phyloP scores from a whole-genome alignment of 73 alveolate species.

The Paramecium pentaurelia region DNA sequence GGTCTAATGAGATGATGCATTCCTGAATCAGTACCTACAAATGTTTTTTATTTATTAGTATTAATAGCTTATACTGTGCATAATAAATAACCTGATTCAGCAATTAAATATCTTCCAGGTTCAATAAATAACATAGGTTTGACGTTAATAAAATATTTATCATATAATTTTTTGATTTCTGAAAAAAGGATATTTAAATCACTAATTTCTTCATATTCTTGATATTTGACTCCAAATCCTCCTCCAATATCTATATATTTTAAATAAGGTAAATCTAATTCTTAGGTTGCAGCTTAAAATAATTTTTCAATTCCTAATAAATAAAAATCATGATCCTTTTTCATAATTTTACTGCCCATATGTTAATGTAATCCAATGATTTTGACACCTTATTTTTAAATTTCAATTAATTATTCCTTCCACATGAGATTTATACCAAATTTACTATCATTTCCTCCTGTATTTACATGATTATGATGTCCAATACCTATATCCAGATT shows the following conservation, averaged over 20 bases:
- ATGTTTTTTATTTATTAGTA: constrained; percentile 12
- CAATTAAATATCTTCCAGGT: constrained; percentile 63
- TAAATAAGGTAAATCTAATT: constrained; percentile 37
- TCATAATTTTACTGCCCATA: constrained; percentile 56
- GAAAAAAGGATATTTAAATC: neutral
- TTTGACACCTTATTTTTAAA: constrained; percentile 24
- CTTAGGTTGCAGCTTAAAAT: constrained; percentile 51
- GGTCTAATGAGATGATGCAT: constrained; percentile 63
- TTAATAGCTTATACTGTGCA: constrained; percentile 51
- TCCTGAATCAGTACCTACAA: constrained; percentile 64
- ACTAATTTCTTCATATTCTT: constrained; percentile 21
- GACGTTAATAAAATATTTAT: neutral
- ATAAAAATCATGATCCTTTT: constrained; percentile 46
- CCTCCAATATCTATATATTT: constrained; percentile 62
- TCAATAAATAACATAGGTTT: constrained; percentile 35
- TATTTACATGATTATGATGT: constrained; percentile 48
- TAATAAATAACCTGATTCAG: constrained; percentile 55
- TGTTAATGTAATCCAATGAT: constrained; percentile 58
- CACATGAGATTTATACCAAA: constrained; percentile 56
- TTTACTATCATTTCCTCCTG: constrained; percentile 57
- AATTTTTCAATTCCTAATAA: constrained; percentile 11
- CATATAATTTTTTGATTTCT: constrained; percentile 37
- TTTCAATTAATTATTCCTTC: neutral
- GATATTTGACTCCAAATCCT: constrained; percentile 61
- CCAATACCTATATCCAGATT: constrained; percentile 57